Conservation (phyloP, 495 filamentous ascomycete species). For the Penicillium subrubescens region DNA sequence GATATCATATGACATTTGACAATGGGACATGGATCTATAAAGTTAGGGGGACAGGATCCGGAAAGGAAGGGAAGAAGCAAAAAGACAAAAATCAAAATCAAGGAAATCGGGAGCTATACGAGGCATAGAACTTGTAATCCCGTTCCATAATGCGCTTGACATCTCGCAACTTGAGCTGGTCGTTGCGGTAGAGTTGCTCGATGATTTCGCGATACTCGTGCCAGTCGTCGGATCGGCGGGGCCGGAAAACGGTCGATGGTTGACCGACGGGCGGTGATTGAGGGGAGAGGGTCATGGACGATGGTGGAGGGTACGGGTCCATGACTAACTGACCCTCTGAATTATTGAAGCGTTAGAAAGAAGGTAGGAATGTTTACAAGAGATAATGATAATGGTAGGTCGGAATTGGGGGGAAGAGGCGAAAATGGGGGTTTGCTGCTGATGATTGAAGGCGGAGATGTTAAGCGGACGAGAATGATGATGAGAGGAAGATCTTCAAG, state of each 20-base stretch:
- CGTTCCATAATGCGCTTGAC: constrained; percentile 47
- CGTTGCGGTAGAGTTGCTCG: constrained; percentile 44
- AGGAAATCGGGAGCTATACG: constrained; percentile 35
- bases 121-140: constrained; percentile 46
- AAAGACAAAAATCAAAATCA: constrained; percentile 6
- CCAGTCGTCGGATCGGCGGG: constrained; percentile 48
- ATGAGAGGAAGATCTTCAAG: neutral
- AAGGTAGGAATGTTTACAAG: neutral
- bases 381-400: neutral
- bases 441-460: neutral
- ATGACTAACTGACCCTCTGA: constrained; percentile 13
- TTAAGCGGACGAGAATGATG: neutral
- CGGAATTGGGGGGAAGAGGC: neutral
- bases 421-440: neutral
- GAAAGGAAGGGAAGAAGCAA: constrained; percentile 7
- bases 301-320: constrained; percentile 17
- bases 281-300: constrained; percentile 21
- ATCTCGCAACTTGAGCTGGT: constrained; percentile 47
- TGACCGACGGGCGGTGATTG: constrained; percentile 23
- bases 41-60: constrained; percentile 1
- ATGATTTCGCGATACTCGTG: constrained; percentile 43
- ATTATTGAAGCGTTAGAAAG: neutral
- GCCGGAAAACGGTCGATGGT: constrained; percentile 32
- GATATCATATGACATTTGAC: neutral
- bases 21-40: neutral